phyloP scores from a whole-genome alignment of 83 land plant species.

The Diphasiastrum complanatum region DNA sequence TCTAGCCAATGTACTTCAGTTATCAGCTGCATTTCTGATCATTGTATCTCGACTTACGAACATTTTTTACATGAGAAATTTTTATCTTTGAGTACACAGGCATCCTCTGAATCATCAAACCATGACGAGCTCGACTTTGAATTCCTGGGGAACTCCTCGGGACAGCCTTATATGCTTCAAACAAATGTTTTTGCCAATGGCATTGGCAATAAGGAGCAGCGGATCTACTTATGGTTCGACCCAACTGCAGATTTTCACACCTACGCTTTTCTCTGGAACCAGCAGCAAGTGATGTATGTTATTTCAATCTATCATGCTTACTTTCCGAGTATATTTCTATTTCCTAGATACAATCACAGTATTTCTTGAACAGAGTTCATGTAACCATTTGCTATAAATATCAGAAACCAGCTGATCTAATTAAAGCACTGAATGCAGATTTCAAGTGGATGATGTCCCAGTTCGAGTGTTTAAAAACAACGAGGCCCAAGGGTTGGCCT shows the following conservation, averaged over 20 bases:
- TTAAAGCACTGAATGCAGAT: conserved; percentile 45
- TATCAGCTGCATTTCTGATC: too few relatives aligned
- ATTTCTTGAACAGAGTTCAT: not conserved
- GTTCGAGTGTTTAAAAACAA: conserved; percentile 57
- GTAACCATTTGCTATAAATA: too few relatives aligned
- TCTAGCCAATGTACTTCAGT: too few relatives aligned
- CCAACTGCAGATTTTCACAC: conserved; percentile 31
- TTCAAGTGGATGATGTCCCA: conserved; percentile 63
- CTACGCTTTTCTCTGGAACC: conserved; percentile 34
- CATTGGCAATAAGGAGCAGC: conserved; percentile 15
- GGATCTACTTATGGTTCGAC: conserved; percentile 22
- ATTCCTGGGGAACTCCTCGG: conserved; percentile 18
- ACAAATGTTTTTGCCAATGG: conserved; percentile 22
- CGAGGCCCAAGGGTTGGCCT: conserved; percentile 34
- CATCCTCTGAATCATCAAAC: not conserved
- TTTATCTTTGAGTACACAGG: not conserved
- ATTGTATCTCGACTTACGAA: too few relatives aligned
- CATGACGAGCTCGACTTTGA: conserved; percentile 20
- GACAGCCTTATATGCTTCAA: conserved; percentile 18
- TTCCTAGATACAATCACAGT: not conserved
- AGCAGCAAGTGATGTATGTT: conserved; percentile 32
- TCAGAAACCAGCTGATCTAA: too few relatives aligned
- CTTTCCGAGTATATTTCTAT: not conserved
- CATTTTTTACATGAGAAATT: not conserved
- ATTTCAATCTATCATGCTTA: not conserved